These are phyloP conservation scores for Alternaria incomplexa DNA, from an alignment of 2,329 filamentous ascomycete genomes.

Conservation along the genomic window DNA sequence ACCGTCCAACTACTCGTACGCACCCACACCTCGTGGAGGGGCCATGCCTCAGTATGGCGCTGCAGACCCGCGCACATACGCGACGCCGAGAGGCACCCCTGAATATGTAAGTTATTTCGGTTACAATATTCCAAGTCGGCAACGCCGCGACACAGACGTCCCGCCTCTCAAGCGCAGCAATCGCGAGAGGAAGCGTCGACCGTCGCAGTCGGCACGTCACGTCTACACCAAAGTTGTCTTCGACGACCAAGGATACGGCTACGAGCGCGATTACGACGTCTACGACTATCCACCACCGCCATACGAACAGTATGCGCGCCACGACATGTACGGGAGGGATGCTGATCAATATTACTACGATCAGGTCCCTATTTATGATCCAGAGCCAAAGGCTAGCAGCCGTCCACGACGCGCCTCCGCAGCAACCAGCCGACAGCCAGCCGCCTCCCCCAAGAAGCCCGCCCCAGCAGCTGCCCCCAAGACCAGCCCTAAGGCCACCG, in stretches of 20 bases:
- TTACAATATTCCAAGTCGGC: conserved; percentile 54
- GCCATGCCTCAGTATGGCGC: conserved; percentile 52
- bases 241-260: conserved; percentile 58
- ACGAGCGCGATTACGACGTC: conserved; percentile 54
- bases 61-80: conserved; percentile 45
- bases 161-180: conserved; percentile 49
- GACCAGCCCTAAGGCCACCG: conserved; percentile 59
- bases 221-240: conserved; percentile 64
- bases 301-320: conserved; percentile 57
- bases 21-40: conserved; percentile 38
- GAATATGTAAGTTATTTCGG: conserved; percentile 70
- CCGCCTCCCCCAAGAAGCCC: conserved; percentile 45
- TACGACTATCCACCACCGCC: conserved; percentile 57
- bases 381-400: conserved; percentile 53
- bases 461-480: conserved; percentile 35
- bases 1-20: conserved; percentile 53
- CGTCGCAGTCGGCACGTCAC: conserved; percentile 59
- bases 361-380: conserved; percentile 57
- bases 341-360: conserved; percentile 61
- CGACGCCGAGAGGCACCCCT: conserved; percentile 61
- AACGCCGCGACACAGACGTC: conserved; percentile 47
- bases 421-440: conserved; percentile 55
- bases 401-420: conserved; percentile 63
- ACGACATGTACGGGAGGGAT: conserved; percentile 59
- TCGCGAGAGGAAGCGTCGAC: conserved; percentile 56